These are phyloP conservation scores for Tetraselmis chui DNA, from an alignment of 139 green algal genomes.

Conservation along the genomic window DNA sequence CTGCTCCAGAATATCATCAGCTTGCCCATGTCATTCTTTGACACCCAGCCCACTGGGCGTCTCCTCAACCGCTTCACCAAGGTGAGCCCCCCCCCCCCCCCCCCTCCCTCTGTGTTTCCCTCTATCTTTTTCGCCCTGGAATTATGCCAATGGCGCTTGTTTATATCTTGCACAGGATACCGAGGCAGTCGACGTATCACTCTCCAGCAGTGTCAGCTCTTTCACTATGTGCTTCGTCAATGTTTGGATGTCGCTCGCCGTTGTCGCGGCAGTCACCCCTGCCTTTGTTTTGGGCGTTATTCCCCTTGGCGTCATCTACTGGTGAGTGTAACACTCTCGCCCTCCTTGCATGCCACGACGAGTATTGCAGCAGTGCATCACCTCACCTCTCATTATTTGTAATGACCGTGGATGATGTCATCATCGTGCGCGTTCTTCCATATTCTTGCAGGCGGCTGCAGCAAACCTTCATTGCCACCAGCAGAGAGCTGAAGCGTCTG, in stretches of 20 bases:
- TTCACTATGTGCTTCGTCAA: conserved; percentile 40
- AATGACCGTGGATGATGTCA: neutral
- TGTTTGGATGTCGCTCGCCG: conserved; percentile 41
- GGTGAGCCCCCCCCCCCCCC: neutral
- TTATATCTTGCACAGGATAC: conserved; percentile 51
- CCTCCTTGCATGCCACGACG: too few species aligned
- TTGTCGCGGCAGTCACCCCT: conserved; percentile 55
- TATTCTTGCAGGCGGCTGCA: conserved; percentile 22
- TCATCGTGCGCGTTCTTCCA: neutral
- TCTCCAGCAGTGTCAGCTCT: conserved; percentile 39
- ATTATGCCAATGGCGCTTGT: too few species aligned
- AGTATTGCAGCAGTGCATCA: too few species aligned
- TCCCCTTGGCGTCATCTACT: conserved; percentile 57
- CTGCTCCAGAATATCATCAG: conserved; percentile 49
- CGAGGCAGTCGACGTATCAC: conserved; percentile 58
- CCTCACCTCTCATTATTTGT: too few species aligned
- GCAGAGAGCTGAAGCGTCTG: conserved; percentile 78
- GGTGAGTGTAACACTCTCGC: too few species aligned
- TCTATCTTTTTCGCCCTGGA: too few species aligned
- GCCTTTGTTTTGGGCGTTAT: conserved; percentile 45
- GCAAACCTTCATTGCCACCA: conserved; percentile 63
- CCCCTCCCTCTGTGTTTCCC: neutral
- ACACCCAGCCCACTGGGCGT: conserved; percentile 71
- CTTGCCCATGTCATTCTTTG: conserved; percentile 82
- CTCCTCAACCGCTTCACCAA: conserved; percentile 82